Conservation (phyloP, 352 stramenopile species). For the Phytophthora sp. region DNA sequence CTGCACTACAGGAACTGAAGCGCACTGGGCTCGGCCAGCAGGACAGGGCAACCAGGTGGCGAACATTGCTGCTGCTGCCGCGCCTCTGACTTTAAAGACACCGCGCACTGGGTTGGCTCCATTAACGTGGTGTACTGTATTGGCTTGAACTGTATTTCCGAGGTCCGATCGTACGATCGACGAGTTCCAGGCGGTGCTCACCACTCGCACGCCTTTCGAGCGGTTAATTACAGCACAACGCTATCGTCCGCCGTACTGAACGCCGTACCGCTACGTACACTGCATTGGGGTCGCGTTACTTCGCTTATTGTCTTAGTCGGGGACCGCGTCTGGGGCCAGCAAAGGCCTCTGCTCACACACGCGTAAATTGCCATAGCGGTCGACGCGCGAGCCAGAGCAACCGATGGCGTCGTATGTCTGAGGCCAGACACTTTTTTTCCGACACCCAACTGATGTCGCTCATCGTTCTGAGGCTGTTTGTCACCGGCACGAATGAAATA, state of each 20-base stretch:
- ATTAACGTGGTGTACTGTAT: background rate
- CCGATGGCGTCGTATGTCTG: background rate
- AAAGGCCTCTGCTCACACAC: background rate
- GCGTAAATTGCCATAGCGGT: too few relatives aligned
- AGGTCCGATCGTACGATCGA: slow-evolving; percentile 29
- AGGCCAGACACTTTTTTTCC: slow-evolving; percentile 22
- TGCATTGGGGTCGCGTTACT: slow-evolving; percentile 4
- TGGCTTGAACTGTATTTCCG: slow-evolving; percentile 19
- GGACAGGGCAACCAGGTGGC: too few relatives aligned
- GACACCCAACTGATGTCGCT: background rate
- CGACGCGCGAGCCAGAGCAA: slow-evolving; percentile 9
- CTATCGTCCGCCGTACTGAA: slow-evolving; percentile 17
- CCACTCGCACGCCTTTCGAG: background rate
- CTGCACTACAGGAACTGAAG: background rate
- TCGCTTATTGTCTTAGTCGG: slow-evolving; percentile 15
- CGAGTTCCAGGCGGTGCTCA: slow-evolving; percentile 4
- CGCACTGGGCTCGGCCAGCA: too few relatives aligned
- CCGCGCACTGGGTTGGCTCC: background rate
- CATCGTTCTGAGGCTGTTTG: slow-evolving; percentile 9
- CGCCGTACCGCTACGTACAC: slow-evolving; percentile 5
- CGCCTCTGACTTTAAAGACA: too few relatives aligned
- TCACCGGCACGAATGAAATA: slow-evolving; percentile 31
- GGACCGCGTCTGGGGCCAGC: background rate
- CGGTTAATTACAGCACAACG: slow-evolving; percentile 21
- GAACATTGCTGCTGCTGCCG: too few relatives aligned